Conservation (phyloP, 352 stramenopile species). For the Globisporangium perplexum region DNA sequence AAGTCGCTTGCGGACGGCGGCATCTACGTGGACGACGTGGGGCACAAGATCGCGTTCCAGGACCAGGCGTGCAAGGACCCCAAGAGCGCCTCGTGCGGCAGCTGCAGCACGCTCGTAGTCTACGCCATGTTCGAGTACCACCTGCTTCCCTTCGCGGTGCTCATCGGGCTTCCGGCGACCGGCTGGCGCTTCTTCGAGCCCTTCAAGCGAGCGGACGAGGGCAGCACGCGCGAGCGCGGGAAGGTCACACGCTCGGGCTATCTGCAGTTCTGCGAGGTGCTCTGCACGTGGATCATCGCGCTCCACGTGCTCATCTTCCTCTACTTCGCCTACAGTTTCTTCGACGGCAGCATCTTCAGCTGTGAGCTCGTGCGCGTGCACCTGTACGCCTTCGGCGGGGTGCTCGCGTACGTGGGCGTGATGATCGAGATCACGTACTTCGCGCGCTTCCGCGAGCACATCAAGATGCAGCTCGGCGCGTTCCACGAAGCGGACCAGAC, state of each 20-base stretch:
- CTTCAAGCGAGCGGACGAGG: slow-evolving; percentile 30
- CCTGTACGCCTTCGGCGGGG: slow-evolving; percentile 35
- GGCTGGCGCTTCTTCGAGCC: slow-evolving; percentile 61
- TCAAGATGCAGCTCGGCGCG: slow-evolving; percentile 80
- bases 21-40: slow-evolving; percentile 42
- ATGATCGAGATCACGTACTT: slow-evolving; percentile 76
- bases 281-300: slow-evolving; percentile 47
- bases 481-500: slow-evolving; percentile 80
- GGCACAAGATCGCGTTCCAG: slow-evolving; percentile 36
- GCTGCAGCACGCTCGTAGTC: slow-evolving; percentile 54
- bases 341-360: slow-evolving; percentile 61
- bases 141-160: slow-evolving; percentile 40
- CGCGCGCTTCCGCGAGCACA: slow-evolving; percentile 70
- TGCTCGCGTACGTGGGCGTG: slow-evolving; percentile 47
- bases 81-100: slow-evolving; percentile 23
- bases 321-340: slow-evolving; percentile 57
- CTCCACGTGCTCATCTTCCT: slow-evolving; percentile 49
- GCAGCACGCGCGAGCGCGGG: slow-evolving; percentile 3
- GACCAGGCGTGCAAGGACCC: no score
- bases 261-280: slow-evolving; percentile 68
- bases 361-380: slow-evolving; percentile 30
- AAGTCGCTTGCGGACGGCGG: slow-evolving; percentile 33
- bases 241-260: slow-evolving; percentile 74
- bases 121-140: slow-evolving; percentile 74
- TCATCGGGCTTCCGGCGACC: slow-evolving; percentile 63